These are phyloP conservation scores for Neopestalotiopsis sp. DNA, from an alignment of 2,329 filamentous ascomycete species.

Conservation along the genomic window DNA sequence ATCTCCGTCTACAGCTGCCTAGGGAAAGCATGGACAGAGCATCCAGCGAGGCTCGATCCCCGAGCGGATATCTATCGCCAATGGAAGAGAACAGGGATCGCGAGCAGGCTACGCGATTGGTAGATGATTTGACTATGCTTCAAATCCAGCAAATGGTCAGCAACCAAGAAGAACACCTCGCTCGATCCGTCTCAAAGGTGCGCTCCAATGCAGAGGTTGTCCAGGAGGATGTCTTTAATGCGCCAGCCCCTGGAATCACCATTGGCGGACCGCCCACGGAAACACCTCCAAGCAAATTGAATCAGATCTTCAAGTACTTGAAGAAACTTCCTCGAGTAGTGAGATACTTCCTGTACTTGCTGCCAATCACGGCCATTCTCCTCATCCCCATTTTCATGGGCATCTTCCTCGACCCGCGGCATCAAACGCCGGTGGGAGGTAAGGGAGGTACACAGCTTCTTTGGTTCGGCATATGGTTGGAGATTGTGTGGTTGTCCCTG, in stretches of 20 bases:
- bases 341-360: constrained; percentile 74
- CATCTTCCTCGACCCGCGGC: constrained; percentile 52
- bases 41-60: constrained; percentile 2
- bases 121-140: constrained; percentile 36
- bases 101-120: constrained; percentile 33
- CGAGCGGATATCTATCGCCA: constrained; percentile 25
- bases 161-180: constrained; percentile 21
- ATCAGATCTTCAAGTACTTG: constrained; percentile 65
- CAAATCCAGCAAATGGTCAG: constrained; percentile 36
- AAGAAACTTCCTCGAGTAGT: constrained; percentile 63
- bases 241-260: constrained; percentile 23
- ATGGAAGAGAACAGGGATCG: constrained; percentile 23
- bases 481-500: constrained; percentile 89
- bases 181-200: constrained; percentile 27
- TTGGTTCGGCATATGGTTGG: constrained; percentile 96
- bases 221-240: constrained; percentile 36
- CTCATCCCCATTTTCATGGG: constrained; percentile 73
- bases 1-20: constrained; percentile 5
- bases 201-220: constrained; percentile 19
- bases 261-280: constrained; percentile 45
- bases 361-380: constrained; percentile 66
- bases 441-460: constrained; percentile 78
- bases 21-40: constrained; percentile 13
- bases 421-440: constrained; percentile 59
- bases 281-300: constrained; percentile 60